These are phyloP conservation scores for Fusarium sp. DNA, from an alignment of 2,329 filamentous ascomycete genomes.

Conservation along the genomic window DNA sequence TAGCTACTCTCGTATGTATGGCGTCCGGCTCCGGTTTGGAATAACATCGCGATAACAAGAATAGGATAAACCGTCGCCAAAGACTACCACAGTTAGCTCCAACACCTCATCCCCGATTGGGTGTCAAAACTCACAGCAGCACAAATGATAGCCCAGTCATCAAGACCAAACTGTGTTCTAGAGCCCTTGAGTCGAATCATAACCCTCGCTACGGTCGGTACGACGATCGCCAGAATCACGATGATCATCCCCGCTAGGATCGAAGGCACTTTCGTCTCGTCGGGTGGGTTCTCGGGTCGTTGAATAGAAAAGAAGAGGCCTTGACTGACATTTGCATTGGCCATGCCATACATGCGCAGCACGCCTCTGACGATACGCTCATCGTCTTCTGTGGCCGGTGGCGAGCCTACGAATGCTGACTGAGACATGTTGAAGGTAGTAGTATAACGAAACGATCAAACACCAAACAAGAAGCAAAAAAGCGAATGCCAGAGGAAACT, in stretches of 20 bases:
- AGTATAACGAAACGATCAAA: not conserved
- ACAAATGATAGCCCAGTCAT: constrained; percentile 24
- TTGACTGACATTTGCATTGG: constrained; percentile 2
- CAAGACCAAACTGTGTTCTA: constrained; percentile 3
- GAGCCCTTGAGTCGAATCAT: constrained; percentile 10
- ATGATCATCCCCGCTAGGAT: constrained; percentile 25
- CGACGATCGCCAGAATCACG: constrained; percentile 24
- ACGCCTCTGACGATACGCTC: constrained; percentile 19
- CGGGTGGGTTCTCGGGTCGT: constrained; percentile 1
- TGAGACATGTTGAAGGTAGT: not conserved
- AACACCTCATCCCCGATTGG: accelerated
- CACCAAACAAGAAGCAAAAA: not conserved
- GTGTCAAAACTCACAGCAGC: constrained; percentile 12
- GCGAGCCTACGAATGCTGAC: constrained; percentile 23
- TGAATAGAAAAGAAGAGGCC: constrained; percentile 17
- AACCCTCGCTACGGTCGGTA: constrained; percentile 12
- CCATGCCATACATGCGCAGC: constrained; percentile 16
- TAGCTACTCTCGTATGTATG: constrained; percentile 21
- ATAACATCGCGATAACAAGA: constrained; percentile 19
- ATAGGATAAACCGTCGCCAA: constrained; percentile 15
- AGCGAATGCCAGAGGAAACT: accelerated
- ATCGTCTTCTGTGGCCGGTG: constrained; percentile 3
- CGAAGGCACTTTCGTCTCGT: constrained; percentile 12
- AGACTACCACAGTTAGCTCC: not conserved
- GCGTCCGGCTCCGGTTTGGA: constrained; percentile 7